Evolutionary conservation across 176 grass and related monocot genomes (phyloP), one percentile per base, ranked within the genome.

Genomic region (Triticum urartu): DNA sequence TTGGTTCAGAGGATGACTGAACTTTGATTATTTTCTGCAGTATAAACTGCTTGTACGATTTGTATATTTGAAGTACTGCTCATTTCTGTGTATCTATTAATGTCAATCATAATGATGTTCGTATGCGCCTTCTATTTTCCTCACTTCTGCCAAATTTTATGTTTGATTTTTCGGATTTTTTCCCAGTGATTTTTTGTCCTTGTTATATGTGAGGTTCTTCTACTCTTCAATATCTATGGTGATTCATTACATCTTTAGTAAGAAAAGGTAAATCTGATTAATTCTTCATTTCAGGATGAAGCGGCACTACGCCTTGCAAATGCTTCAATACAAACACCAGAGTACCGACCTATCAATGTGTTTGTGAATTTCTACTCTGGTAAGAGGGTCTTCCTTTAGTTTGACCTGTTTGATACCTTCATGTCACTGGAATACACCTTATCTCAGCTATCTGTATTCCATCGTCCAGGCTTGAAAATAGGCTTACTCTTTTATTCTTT

Each of bases 281-380:
- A 73, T 66, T 66, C 13, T 40, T 35, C 21, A 54, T 87, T 92
- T 35, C 83, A 95, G 96, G 92, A 95, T 74, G 93, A 98, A 81
- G 87, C 88, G 80, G 96, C 96, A 35, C 38, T 34, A 25, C 90
- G 96, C 47, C 75, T 98, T 84, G 90, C 87, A 86, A 89, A 94
- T 64, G 83, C 87, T 88, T 91, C 91, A 59, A 87, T 94, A 86
- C 89, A 91, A 86, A 92, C 70, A 82, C 78, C 93, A 4, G 96
- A 98, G 70, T 98, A 94, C 64, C 86, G 93, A 40, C 87, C 90
- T 54, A 95, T 95, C 83, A 98, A 94, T 43, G 82, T 98, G 32
- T 95, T 95, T 87, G 96, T 98, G 21, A 91, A 98, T 81, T 98
- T 98, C 35, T 98, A 94, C 81, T 98, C 96, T 80, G 84, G 93